Conservation (phyloP, 2,329 filamentous ascomycete species). For the Colletotrichum shisoi region DNA sequence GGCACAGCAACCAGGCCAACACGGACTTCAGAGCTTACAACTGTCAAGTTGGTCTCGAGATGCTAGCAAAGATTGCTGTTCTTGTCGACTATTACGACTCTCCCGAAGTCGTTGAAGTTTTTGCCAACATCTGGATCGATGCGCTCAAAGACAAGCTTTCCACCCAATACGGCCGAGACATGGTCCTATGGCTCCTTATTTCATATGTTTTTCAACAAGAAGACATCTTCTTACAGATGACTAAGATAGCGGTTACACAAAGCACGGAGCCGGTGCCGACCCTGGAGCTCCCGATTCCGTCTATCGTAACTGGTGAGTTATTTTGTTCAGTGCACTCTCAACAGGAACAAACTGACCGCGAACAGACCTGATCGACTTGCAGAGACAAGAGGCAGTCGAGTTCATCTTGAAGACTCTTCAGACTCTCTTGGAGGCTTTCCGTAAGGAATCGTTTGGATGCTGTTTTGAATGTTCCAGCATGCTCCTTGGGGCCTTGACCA, state of each 20-base stretch:
- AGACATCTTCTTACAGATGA: constrained; percentile 16
- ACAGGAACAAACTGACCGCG: too few relatives aligned
- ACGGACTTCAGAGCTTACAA: too few relatives aligned
- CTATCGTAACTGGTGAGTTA: background rate
- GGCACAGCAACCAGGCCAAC: too few relatives aligned
- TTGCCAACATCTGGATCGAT: constrained; percentile 37
- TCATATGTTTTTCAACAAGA: constrained; percentile 38
- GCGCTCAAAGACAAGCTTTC: background rate
- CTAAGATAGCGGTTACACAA: constrained; percentile 23
- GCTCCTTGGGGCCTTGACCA: background rate
- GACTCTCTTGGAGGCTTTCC: background rate
- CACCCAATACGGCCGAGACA: constrained; percentile 14
- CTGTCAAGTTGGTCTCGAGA: constrained; percentile 39
- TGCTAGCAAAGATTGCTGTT: constrained; percentile 44
- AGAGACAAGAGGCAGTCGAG: background rate
- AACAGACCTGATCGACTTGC: background rate
- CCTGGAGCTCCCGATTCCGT: background rate
- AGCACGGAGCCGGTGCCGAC: background rate
- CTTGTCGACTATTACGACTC: constrained; percentile 47
- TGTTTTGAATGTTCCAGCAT: background rate
- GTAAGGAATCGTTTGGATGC: rapidly evolving
- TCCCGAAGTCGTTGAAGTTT: constrained; percentile 42
- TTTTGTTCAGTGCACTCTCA: too few relatives aligned
- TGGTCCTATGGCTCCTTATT: constrained; percentile 34
- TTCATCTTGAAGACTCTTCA: background rate